Evolutionary conservation across 1,284 basidiomycete genomes (phyloP).

Genomic region (Neonothopanus nambi): DNA sequence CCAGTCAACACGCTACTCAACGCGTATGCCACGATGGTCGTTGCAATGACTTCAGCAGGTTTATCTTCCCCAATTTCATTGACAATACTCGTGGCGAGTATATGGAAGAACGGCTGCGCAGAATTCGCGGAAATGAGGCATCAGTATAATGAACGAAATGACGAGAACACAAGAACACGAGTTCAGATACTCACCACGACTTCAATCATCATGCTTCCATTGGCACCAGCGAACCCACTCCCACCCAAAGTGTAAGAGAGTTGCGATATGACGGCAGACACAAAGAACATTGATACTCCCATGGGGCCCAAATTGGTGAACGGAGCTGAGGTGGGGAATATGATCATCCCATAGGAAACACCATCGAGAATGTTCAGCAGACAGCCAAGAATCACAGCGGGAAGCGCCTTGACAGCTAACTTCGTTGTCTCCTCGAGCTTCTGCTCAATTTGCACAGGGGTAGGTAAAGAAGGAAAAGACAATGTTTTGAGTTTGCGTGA

Average conservation of each 20-base stretch:
- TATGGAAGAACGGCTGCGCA: slow-evolving; percentile 10
- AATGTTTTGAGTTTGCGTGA: slow-evolving; percentile 4
- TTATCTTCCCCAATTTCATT: slow-evolving; percentile 72
- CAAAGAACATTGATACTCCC: slow-evolving; percentile 84
- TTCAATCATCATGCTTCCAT: slow-evolving; percentile 99
- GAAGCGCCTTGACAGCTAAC: slow-evolving; percentile 56
- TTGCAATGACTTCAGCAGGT: slow-evolving; percentile 78
- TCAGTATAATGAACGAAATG: neutral
- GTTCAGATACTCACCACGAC: slow-evolving; percentile 68
- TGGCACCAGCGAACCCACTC: slow-evolving; percentile 86
- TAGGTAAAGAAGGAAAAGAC: neutral
- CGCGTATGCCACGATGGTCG: slow-evolving; percentile 89
- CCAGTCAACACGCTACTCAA: slow-evolving; percentile 92
- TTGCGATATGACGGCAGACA: slow-evolving; percentile 67
- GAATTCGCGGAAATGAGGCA: slow-evolving; percentile 2
- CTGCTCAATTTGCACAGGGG: neutral
- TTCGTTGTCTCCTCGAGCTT: slow-evolving; percentile 20
- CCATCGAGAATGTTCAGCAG: slow-evolving; percentile 94
- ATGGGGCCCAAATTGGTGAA: slow-evolving; percentile 85
- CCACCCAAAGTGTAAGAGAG: slow-evolving; percentile 86
- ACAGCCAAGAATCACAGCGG: slow-evolving; percentile 85
- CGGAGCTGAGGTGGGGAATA: slow-evolving; percentile 16
- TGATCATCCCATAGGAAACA: slow-evolving; percentile 75
- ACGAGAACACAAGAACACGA: neutral
- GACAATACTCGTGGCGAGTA: slow-evolving; percentile 69